Evolutionary conservation across 805 yeast species (phyloP), one percentile per base, ranked within the genome.

Genomic region (Candida adriatica): DNA sequence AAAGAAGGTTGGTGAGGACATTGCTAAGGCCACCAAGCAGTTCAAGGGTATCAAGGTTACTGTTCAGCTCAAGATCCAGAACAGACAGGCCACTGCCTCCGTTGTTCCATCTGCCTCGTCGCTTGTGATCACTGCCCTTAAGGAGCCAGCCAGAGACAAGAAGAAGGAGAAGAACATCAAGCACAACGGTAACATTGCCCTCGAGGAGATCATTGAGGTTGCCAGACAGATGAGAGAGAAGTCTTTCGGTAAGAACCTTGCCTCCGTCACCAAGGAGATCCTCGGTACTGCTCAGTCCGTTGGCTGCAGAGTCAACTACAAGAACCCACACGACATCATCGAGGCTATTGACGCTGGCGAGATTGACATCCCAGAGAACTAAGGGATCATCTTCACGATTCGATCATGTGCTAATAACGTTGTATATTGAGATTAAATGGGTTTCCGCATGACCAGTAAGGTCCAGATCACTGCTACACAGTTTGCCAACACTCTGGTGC

Each of bases 1-100:
- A 76, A 92, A 90, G 94, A 90, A 92, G 82, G 96, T 92, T 64
- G 98, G 98, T 88, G 98, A 92, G 74, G 98, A 92, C 68, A 92
- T 92, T 61, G 98, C 98, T 68, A 92, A 92, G 82, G 98, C 98
- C 68, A 90, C 98, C 75, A 82, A 84, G 75, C 78, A 81, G 65
- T 90, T 79, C 94, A 92, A 92, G 76, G 98, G 98, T 79, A 90
- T 92, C 62, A 85, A 90, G 72, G 97, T 92, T 63, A 92, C 98
- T 54, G 97, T 92, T 49, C 95, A 87, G 75, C 79, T 92, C 70
- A 92, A 80, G 70, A 88, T 92, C 64, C 98, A 92, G 78, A 92
- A 92, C 94, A 88, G 98, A 82, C 98, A 92, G 76, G 98, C 98
- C 60, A 73, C 80, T 55, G 95, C 94, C 56, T 86, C 96, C 44